Evolutionary conservation across 192 early-diverging fungal species (phyloP), one percentile per base, ranked within the genome.

Genomic region (Mycoemilia scoparia): DNA sequence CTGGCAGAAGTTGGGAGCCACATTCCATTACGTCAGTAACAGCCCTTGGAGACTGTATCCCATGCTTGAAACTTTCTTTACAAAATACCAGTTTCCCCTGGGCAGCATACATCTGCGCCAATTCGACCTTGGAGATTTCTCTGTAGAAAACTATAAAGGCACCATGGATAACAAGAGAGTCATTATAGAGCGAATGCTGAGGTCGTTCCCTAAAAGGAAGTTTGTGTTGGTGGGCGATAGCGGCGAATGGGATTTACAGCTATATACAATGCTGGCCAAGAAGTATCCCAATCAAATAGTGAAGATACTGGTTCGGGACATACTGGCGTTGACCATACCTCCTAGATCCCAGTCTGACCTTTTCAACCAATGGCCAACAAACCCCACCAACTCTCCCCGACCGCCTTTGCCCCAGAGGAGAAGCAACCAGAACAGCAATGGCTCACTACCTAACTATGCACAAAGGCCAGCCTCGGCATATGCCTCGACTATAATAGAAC

Each of bases 161-260:
- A 61, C 58, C 26, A 51, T 52, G 29, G 51, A 61, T 40, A 41
- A 54, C 9, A 77, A 80, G 42, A 48, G 60, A 8, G 61, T 66
- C 14, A 53, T 59, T 2, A 77, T 76, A 23, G 45, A 49, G 5
- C 21, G 29, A 19, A 57, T 69, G 10, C 41, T 74, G 21, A 32
- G 54, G 24, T 73, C 76, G 44, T 90, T 87, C 31, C 84, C 84
- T 4, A 36, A 72, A 4, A 69, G 85, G 29, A 77, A 76, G 44
- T 95, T 79, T 45, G 77, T 95, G 37, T 58, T 95, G 7, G 71
- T 95, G 3, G 90, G 90, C 14, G 90, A 95, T 46, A 74, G 76
- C 34, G 90, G 86, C 26, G 85, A 95, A 53, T 60, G 76, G 21
- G 90, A 95, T 38, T 54, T 84, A 29, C 81, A 87, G 39, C 77